Percentiles rank a stretch among this genome's conserved stretches.
Evolutionary conservation across 2,329 filamentous ascomycete genomes (phyloP).

Genomic region (Thyridium curvatum): DNA sequence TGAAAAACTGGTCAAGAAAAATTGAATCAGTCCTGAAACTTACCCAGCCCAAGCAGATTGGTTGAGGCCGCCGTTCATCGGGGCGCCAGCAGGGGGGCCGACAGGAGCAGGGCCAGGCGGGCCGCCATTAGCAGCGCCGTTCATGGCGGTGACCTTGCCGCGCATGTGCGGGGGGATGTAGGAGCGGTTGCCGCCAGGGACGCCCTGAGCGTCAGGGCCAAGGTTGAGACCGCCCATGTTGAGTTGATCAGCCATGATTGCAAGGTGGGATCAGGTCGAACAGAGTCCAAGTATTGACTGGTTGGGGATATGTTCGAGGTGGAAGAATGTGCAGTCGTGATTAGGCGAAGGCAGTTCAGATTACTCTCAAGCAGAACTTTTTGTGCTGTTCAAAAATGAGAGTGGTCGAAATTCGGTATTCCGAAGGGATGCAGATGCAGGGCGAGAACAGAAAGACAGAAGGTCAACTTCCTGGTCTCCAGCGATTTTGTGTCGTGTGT

Average conservation of each 20-base stretch:
- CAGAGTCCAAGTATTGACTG: slow-evolving; percentile 11
- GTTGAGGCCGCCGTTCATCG: slow-evolving; percentile 43
- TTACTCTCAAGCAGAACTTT: slow-evolving; percentile 18
- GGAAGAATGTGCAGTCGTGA: not conserved
- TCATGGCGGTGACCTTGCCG: slow-evolving; percentile 37
- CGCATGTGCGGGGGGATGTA: slow-evolving; percentile 87
- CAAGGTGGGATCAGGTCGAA: slow-evolving; percentile 8
- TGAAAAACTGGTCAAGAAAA: slow-evolving; percentile 1
- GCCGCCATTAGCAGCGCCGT: slow-evolving; percentile 18
- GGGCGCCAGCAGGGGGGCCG: slow-evolving; percentile 3
- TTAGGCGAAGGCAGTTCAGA: not conserved
- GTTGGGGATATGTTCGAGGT: not conserved
- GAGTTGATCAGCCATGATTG: slow-evolving; percentile 75
- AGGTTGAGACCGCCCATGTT: slow-evolving; percentile 74
- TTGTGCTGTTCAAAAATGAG: slow-evolving; percentile 13
- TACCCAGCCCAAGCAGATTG: slow-evolving; percentile 60
- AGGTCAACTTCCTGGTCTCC: slow-evolving; percentile 1
- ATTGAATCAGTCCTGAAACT: slow-evolving; percentile 22
- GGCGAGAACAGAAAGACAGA: slow-evolving; percentile 8
- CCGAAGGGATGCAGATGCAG: slow-evolving; percentile 4
- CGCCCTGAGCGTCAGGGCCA: slow-evolving; percentile 30
- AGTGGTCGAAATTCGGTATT: slow-evolving; percentile 11
- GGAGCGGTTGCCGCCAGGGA: slow-evolving; percentile 43
- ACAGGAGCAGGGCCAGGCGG: slow-evolving; percentile 13
- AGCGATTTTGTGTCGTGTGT: not conserved